Conservation (phyloP, 768 basidiomycete genomes). For the Termitomyces titanicus region DNA sequence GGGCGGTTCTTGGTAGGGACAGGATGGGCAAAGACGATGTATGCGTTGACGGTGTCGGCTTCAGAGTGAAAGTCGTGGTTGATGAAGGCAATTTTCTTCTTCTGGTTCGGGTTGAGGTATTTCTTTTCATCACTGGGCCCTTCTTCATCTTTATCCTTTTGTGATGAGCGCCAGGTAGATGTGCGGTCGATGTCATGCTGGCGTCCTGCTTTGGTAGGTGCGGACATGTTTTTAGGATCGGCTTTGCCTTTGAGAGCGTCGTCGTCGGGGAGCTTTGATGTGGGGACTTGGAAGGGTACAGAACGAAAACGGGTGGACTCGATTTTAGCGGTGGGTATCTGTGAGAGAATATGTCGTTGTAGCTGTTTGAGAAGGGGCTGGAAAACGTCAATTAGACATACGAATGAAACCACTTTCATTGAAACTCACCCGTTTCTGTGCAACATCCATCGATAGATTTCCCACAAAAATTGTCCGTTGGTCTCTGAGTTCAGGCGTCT, state of each 20-base stretch:
- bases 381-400: conserved; percentile 1
- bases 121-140: conserved; percentile 49
- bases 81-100: conserved; percentile 93
- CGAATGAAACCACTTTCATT: not conserved
- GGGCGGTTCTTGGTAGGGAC: conserved; percentile 35
- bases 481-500: conserved; percentile 71
- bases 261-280: conserved; percentile 51
- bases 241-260: conserved; percentile 31
- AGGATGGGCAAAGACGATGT: conserved; percentile 85
- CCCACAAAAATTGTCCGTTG: conserved; percentile 89
- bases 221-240: conserved; percentile 21
- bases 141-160: conserved; percentile 37
- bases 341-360: conserved; percentile 69
- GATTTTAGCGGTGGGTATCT: conserved; percentile 73
- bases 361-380: conserved; percentile 77
- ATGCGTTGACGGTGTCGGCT: conserved; percentile 78
- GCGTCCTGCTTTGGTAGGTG: conserved; percentile 31
- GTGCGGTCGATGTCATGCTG: conserved; percentile 56
- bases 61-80: conserved; percentile 85
- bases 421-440: conserved; percentile 65
- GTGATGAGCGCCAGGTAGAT: conserved; percentile 50
- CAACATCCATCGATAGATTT: conserved; percentile 76
- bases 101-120: conserved; percentile 78
- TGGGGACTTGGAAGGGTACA: conserved; percentile 84
- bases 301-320: conserved; percentile 95